These are phyloP conservation scores for Bigelowiella natans DNA, from an alignment of 78 protist species.

Conservation along the genomic window DNA sequence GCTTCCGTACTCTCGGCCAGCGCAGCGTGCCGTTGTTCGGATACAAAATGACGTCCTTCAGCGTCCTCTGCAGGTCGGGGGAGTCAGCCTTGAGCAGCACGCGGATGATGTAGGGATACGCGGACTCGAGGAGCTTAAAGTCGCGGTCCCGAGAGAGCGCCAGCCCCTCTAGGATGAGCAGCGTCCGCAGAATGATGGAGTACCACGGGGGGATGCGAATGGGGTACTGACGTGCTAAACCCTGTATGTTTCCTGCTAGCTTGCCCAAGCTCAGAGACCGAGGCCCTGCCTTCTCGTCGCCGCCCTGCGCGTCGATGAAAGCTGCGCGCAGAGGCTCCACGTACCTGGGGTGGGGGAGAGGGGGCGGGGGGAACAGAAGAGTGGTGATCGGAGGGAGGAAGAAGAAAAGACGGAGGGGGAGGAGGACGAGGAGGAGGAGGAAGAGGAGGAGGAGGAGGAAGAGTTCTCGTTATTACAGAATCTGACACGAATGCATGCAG, in stretches of 20 bases:
- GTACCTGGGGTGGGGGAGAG: too few species aligned
- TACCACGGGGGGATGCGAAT: background rate
- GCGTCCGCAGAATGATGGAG: background rate
- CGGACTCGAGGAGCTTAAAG: background rate
- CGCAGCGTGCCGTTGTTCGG: background rate
- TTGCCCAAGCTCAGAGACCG: background rate
- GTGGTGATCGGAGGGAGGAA: too few species aligned
- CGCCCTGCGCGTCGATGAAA: background rate
- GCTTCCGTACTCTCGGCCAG: background rate
- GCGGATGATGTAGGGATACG: background rate
- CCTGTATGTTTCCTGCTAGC: background rate
- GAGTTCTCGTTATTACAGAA: too few species aligned
- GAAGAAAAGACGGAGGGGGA: too few species aligned
- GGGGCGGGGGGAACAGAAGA: too few species aligned
- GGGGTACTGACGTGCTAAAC: background rate
- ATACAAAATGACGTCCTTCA: background rate
- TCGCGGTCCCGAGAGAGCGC: background rate
- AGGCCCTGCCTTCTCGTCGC: background rate
- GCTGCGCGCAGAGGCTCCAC: background rate
- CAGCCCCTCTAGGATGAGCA: background rate
- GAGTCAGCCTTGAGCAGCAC: background rate
- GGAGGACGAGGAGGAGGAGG: too few species aligned
- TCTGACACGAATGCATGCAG: too few species aligned
- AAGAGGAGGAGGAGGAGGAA: too few species aligned
- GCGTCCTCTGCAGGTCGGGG: background rate